Percentiles rank a stretch among this genome's conserved stretches.
phyloP scores from a whole-genome alignment of 345 rosid species.

The Lepidium didymum region DNA sequence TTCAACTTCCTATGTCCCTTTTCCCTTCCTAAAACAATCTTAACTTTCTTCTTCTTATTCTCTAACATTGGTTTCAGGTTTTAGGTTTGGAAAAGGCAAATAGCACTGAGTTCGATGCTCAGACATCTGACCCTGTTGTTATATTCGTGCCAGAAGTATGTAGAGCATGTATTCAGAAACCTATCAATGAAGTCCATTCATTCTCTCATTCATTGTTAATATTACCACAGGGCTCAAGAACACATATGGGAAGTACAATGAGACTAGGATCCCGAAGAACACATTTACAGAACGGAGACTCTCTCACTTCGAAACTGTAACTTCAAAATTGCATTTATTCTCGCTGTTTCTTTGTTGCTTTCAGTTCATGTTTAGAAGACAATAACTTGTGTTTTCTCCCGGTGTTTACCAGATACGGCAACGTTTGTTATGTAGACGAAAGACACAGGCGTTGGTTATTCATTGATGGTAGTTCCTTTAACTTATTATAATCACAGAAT shows the following conservation, averaged over 20 bases:
- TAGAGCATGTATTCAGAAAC: not conserved
- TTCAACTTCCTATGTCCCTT: not conserved
- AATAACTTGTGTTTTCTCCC: not conserved
- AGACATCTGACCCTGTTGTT: constrained; percentile 70
- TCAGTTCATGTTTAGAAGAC: not conserved
- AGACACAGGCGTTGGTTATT: constrained; percentile 71
- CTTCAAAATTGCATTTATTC: constrained; percentile 10
- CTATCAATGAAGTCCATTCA: not conserved
- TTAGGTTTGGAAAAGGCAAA: constrained; percentile 74
- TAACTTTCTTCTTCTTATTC: constrained; percentile 4
- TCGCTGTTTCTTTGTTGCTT: not conserved
- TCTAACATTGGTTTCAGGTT: constrained; percentile 43
- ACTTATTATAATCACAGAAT: not conserved
- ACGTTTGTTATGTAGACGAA: constrained; percentile 56
- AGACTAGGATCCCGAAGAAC: constrained; percentile 91
- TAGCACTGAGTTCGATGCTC: constrained; percentile 79
- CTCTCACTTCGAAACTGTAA: constrained; percentile 80
- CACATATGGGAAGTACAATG: constrained; percentile 99
- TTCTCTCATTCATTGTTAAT: not conserved
- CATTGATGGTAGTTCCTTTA: not conserved
- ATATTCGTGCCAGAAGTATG: constrained; percentile 96
- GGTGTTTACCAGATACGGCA: constrained; percentile 51
- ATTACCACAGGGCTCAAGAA: constrained; percentile 75
- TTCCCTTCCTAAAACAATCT: not conserved
- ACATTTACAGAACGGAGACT: constrained; percentile 54